phyloP scores from a whole-genome alignment of 2,329 filamentous ascomycete species.

The Hypocrella siamensis region DNA sequence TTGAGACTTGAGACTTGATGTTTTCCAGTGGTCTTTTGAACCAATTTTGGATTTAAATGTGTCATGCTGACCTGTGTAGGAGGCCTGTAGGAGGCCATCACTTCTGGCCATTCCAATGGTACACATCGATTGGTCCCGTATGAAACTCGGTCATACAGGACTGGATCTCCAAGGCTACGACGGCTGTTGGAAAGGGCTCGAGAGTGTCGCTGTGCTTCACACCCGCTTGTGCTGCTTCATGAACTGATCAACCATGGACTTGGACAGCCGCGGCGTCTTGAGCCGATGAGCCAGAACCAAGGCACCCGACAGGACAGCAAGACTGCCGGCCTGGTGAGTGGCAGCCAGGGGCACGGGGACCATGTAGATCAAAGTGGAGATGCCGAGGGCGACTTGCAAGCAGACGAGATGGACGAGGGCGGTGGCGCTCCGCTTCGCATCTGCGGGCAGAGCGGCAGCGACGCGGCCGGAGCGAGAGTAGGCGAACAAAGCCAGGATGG shows the following conservation, averaged over 20 bases:
- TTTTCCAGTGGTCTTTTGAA: too few relatives aligned
- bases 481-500: constrained; percentile 64
- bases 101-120: too few relatives aligned
- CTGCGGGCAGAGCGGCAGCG: constrained; percentile 40
- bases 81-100: too few relatives aligned
- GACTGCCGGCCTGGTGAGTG: constrained; percentile 78
- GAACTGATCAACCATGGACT: constrained; percentile 41
- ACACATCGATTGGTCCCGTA: too few relatives aligned
- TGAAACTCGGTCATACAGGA: too few relatives aligned
- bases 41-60: too few relatives aligned
- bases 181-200: too few relatives aligned
- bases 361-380: constrained; percentile 83
- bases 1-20: too few relatives aligned
- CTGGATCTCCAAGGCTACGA: too few relatives aligned
- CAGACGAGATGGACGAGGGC: constrained; percentile 73
- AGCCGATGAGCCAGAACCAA: constrained; percentile 66
- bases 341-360: constrained; percentile 80
- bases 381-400: constrained; percentile 73
- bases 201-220: too few relatives aligned
- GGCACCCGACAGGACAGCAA: constrained; percentile 71
- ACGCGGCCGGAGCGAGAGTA: constrained; percentile 56
- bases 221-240: constrained; percentile 19
- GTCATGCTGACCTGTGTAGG: too few relatives aligned
- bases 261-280: constrained; percentile 52
- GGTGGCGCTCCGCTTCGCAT: constrained; percentile 52